Base-by-base conservation (phyloP, 2,329 filamentous ascomycete species). In the Colletotrichum tropicicola region DNA sequence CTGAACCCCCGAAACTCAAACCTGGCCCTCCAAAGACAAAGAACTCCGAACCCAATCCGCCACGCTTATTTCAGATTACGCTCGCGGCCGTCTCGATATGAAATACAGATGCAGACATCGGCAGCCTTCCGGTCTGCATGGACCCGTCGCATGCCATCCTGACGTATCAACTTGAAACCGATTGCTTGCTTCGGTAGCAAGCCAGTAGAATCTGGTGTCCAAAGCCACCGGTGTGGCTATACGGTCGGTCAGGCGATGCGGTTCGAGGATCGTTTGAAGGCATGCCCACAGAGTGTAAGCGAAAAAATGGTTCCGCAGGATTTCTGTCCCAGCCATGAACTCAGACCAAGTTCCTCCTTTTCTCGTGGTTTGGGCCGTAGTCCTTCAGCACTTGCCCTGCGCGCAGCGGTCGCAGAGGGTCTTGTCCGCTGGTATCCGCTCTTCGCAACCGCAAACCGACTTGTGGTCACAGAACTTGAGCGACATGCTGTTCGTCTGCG, bases 391-490 rank as follows among this genome's bases (percentile, higher is more conserved):
- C 3, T 59, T 49, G 6, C 60, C 58, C 32, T 65, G 60, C 19
- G 53, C 61, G 52, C 65, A 70, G 21, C 60, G 44, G 25, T 53
- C 47, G 59, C 66, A 70, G 51, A 68, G 60, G 23, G 57, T 68
- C 25, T 70, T 65, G 44, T 58, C 66, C 37, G 65, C 64, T 12
- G 68, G 58, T 51, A 69, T 64, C 15, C 62, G 58, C 41, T 59
- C 54, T 30, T 58, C 39, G 52, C 69, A 70, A 12, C 57, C 59
- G 53, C 69, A 69, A 28, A 64, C 61, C 30, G 48, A 44, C 15
- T 68, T 44, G 61, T 70, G 68, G 43, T 70, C 69, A 39, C 69
- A 70, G 19, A 59, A 58, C 47, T 70, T 70, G 35, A 68, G 45
- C 49, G 69, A 58, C 68, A 70, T 70, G 10, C 27, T 28, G 47